These are phyloP conservation scores for Halophytophthora batemanensis DNA, from an alignment of 352 stramenopile genomes.

Conservation along the genomic window DNA sequence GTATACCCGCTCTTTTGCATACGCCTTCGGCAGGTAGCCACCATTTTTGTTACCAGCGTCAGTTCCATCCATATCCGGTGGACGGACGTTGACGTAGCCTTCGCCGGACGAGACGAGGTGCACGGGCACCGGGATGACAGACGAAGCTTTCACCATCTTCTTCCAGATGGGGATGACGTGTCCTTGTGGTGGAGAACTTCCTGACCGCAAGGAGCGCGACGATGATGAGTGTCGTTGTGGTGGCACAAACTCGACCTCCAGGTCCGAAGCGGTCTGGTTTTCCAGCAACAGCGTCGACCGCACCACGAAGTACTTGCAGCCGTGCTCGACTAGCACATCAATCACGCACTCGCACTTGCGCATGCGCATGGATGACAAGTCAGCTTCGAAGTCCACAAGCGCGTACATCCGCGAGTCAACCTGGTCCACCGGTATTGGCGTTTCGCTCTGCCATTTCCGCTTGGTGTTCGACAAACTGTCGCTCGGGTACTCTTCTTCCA, in stretches of 20 bases:
- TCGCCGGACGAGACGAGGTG: conserved; percentile 72
- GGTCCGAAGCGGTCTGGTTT: conserved; percentile 79
- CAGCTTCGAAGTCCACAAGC: conserved; percentile 60
- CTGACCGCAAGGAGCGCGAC: conserved; percentile 32
- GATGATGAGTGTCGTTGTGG: conserved; percentile 36
- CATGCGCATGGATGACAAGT: conserved; percentile 38
- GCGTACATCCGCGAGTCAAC: conserved; percentile 82
- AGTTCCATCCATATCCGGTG: conserved; percentile 46
- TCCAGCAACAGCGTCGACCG: conserved; percentile 76
- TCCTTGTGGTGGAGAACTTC: conserved; percentile 19
- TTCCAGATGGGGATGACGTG: conserved; percentile 68
- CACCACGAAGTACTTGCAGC: conserved; percentile 87
- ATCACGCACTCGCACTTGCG: conserved; percentile 85
- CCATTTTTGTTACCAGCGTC: conserved; percentile 16
- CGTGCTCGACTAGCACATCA: conserved; percentile 78
- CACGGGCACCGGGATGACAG: conserved; percentile 62
- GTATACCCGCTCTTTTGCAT: conserved; percentile 72
- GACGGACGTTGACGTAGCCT: conserved; percentile 70
- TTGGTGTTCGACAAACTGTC: conserved; percentile 25
- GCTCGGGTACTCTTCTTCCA: conserved; percentile 47
- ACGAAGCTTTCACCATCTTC: conserved; percentile 52
- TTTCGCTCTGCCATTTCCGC: conserved; percentile 70
- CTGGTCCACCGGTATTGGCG: conserved; percentile 78
- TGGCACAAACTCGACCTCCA: conserved; percentile 85
- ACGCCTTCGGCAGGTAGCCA: conserved; percentile 46